These are phyloP conservation scores for Lobulomyces angularis DNA, from an alignment of 192 early-diverging fungal species.

Conservation along the genomic window DNA sequence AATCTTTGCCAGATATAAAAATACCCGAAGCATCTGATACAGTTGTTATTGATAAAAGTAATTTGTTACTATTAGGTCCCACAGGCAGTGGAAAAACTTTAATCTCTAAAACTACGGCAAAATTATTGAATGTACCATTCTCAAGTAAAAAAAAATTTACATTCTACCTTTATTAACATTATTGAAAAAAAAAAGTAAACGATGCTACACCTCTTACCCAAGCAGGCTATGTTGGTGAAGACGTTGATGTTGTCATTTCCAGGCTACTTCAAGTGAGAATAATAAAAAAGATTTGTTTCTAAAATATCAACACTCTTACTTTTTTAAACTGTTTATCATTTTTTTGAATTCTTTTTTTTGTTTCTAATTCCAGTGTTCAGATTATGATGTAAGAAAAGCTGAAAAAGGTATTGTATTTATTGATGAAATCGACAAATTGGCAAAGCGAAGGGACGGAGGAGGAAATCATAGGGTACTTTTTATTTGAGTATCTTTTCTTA, in stretches of 20 bases:
- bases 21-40: too few species aligned
- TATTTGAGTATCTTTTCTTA: conserved; percentile 5
- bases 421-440: conserved; percentile 88
- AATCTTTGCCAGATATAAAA: neutral
- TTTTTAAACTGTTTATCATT: neutral
- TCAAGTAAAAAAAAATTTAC: too few species aligned
- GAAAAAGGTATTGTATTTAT: conserved; percentile 83
- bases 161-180: too few species aligned
- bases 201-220: conserved; percentile 88
- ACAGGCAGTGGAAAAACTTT: conserved; percentile 82
- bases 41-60: conserved; percentile 71
- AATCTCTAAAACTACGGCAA: conserved; percentile 65
- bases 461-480: neutral
- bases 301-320: too few species aligned
- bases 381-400: conserved; percentile 74
- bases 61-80: conserved; percentile 73
- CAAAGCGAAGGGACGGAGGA: conserved; percentile 60
- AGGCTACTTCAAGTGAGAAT: conserved; percentile 55
- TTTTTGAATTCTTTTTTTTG: neutral
- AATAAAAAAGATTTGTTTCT: neutral
- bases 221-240: conserved; percentile 84
- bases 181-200: too few species aligned
- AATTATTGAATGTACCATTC: conserved; percentile 74
- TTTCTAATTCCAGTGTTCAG: conserved; percentile 41
- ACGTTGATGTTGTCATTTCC: conserved; percentile 77